Evolutionary conservation across 768 basidiomycete species (phyloP).

Genomic region (Russula sp.): DNA sequence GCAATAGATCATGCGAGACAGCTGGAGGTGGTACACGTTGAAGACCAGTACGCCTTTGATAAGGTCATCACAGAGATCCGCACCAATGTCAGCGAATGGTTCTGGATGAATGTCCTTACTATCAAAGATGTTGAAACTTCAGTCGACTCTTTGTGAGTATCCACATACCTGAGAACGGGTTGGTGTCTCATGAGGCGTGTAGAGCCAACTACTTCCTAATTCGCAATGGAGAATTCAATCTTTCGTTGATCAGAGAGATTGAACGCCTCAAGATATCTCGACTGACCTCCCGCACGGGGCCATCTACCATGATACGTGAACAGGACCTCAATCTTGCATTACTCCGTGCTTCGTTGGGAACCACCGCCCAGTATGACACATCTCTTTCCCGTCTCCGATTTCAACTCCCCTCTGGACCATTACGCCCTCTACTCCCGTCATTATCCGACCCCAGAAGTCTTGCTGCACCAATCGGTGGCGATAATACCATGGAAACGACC

Average conservation of each 20-base stretch:
- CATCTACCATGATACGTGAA: slow-evolving; percentile 76
- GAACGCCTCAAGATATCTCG: slow-evolving; percentile 78
- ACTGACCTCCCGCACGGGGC: slow-evolving; percentile 57
- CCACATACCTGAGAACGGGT: not conserved
- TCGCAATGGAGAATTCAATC: slow-evolving; percentile 81
- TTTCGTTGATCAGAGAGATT: slow-evolving; percentile 80
- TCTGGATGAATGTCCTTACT: slow-evolving; percentile 87
- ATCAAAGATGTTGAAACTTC: slow-evolving; percentile 77
- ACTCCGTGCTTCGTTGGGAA: slow-evolving; percentile 82
- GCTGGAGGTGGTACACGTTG: slow-evolving; percentile 61
- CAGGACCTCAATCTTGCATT: slow-evolving; percentile 86
- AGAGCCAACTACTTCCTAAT: slow-evolving; percentile 87
- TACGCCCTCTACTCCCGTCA: slow-evolving; percentile 78
- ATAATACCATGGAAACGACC: slow-evolving; percentile 37
- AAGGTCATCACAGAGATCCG: slow-evolving; percentile 67
- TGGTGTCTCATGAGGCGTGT: slow-evolving; percentile 16
- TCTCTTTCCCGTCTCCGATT: slow-evolving; percentile 68
- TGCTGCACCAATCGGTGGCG: slow-evolving; percentile 38
- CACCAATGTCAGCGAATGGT: slow-evolving; percentile 84
- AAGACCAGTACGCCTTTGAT: slow-evolving; percentile 75
- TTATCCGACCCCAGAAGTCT: slow-evolving; percentile 38
- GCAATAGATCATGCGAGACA: slow-evolving; percentile 59
- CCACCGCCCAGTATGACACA: slow-evolving; percentile 83
- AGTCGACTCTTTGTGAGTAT: slow-evolving; percentile 72
- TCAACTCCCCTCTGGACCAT: slow-evolving; percentile 71